These are phyloP conservation scores for Geotrichum macrosporum DNA, from an alignment of 1,139 yeast species.

Conservation along the genomic window DNA sequence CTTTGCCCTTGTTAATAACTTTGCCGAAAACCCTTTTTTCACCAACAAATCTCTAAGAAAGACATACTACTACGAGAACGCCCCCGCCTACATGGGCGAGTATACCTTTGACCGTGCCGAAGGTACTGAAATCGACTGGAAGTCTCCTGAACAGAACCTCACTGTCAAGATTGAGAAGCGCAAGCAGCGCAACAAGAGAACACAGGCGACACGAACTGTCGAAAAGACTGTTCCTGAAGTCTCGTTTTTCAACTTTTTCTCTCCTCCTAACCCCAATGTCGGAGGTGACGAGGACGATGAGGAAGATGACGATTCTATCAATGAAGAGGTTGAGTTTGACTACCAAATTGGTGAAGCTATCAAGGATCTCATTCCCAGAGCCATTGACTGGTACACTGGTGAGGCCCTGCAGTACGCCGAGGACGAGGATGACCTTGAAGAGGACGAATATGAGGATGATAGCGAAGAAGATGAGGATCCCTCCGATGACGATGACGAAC, in stretches of 20 bases:
- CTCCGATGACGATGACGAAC: slow-evolving; percentile 50
- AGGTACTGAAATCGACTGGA: slow-evolving; percentile 85
- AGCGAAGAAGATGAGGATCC: slow-evolving; percentile 50
- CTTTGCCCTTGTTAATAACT: slow-evolving; percentile 78
- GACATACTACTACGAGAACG: slow-evolving; percentile 65
- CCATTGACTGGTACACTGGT: slow-evolving; percentile 97
- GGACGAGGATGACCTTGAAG: slow-evolving; percentile 51
- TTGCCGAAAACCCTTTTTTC: slow-evolving; percentile 72
- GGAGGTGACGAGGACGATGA: slow-evolving; percentile 46
- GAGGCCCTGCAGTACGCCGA: slow-evolving; percentile 70
- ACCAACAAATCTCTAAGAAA: slow-evolving; percentile 67
- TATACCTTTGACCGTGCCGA: slow-evolving; percentile 96
- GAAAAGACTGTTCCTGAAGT: slow-evolving; percentile 91
- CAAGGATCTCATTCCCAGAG: slow-evolving; percentile 94
- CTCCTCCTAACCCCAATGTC: slow-evolving; percentile 62
- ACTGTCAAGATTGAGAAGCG: slow-evolving; percentile 88
- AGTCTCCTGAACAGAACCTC: slow-evolving; percentile 70
- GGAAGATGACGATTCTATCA: slow-evolving; percentile 56
- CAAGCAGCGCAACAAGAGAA: slow-evolving; percentile 95
- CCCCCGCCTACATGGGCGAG: slow-evolving; percentile 68
- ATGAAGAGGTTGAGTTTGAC: slow-evolving; percentile 79
- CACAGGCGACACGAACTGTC: slow-evolving; percentile 93
- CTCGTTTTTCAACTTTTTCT: slow-evolving; percentile 92
- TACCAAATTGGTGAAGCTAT: slow-evolving; percentile 95
- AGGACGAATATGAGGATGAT: slow-evolving; percentile 51